Evolutionary conservation across 805 yeast genomes (phyloP).

Genomic region (Saccharomycopsis babjevae): DNA sequence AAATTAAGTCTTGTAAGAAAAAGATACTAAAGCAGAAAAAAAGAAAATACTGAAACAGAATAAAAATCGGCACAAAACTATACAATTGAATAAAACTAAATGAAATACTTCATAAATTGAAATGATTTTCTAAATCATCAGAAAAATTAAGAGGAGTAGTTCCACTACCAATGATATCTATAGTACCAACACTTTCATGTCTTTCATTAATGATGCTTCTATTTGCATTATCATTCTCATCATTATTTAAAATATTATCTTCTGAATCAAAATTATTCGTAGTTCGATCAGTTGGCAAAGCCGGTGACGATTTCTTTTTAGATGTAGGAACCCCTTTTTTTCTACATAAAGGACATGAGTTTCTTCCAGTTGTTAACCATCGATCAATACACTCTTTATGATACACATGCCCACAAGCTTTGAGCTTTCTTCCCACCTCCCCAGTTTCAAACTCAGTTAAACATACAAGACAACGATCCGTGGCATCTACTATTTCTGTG

Average conservation of each 20-base stretch:
- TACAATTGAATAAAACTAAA: not conserved
- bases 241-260: not conserved
- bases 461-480: constrained; percentile 43
- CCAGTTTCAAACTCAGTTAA: constrained; percentile 36
- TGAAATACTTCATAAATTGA: not conserved
- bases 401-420: constrained; percentile 39
- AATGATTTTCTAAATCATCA: not conserved
- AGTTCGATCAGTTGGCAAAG: not conserved
- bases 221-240: not conserved
- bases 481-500: not conserved
- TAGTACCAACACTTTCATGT: not conserved
- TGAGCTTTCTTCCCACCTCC: constrained; percentile 37
- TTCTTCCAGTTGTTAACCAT: constrained; percentile 44
- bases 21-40: not conserved
- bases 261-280: not conserved
- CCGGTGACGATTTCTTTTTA: constrained; percentile 3
- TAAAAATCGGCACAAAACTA: not conserved
- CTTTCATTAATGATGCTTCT: not conserved
- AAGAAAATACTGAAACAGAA: not conserved
- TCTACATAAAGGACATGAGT: constrained; percentile 51
- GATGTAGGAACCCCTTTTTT: constrained; percentile 29
- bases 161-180: not conserved
- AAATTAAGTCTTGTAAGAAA: not conserved
- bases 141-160: not conserved
- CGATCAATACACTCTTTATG: constrained; percentile 49